Percentiles rank a stretch among this genome's conserved stretches.
Evolutionary conservation across 202 grass and related monocot species (phyloP).

Genomic region (Elaeis oleifera): DNA sequence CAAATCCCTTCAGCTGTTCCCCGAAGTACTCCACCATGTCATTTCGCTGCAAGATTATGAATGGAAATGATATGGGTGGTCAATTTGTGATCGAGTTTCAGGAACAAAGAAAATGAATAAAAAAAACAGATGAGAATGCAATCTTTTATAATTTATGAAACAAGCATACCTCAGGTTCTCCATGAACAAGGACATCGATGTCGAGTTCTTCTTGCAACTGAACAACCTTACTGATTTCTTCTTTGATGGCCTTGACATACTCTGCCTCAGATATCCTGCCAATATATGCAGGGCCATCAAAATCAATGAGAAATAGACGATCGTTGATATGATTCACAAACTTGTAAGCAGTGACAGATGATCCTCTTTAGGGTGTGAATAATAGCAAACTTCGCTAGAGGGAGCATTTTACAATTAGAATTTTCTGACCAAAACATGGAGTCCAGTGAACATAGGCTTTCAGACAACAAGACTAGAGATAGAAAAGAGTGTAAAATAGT

Average conservation of each 20-base stretch:
- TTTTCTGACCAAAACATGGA: no score
- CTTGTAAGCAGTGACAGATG: no score
- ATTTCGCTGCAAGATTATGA: constrained; percentile 52
- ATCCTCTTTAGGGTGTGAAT: no score
- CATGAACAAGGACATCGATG: constrained; percentile 92
- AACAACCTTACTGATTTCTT: constrained; percentile 94
- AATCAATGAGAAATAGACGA: no score
- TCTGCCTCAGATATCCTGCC: constrained; percentile 80
- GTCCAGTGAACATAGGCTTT: no score
- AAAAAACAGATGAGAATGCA: constrained; percentile 3
- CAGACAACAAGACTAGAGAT: no score
- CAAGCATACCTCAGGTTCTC: constrained; percentile 80
- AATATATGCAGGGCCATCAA: neutral
- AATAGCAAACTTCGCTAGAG: neutral
- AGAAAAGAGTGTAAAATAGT: no score
- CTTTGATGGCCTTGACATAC: constrained; percentile 70
- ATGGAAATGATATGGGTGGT: neutral
- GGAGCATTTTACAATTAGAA: no score
- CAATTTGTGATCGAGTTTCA: neutral
- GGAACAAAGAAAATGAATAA: neutral
- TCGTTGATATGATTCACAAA: no score
- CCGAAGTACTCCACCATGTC: constrained; percentile 71
- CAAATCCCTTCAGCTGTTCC: constrained; percentile 25
- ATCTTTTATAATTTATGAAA: neutral
- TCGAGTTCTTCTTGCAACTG: constrained; percentile 90